Evolutionary conservation across 257 asterid genomes (phyloP).

Genomic region (Petunia axillaris): DNA sequence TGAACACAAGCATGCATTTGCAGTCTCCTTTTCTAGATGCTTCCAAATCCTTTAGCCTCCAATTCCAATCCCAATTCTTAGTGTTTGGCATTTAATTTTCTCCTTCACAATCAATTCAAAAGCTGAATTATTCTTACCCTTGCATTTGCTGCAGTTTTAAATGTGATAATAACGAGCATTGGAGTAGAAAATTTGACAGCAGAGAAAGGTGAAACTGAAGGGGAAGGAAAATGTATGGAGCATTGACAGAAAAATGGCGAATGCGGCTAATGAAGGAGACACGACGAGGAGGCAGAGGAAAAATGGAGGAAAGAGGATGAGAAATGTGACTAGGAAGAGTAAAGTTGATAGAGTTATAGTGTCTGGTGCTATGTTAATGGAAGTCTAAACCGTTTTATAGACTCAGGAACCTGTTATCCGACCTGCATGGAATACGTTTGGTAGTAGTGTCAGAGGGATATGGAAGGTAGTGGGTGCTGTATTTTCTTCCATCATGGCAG

Average conservation of each 20-base stretch:
- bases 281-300: slow-evolving; percentile 50
- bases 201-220: slow-evolving; percentile 45
- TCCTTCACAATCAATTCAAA: slow-evolving; percentile 25
- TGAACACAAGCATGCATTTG: slow-evolving; percentile 35
- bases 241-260: slow-evolving; percentile 69
- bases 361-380: slow-evolving; percentile 84
- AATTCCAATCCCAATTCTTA: slow-evolving; percentile 29
- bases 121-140: slow-evolving; percentile 43
- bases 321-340: slow-evolving; percentile 30
- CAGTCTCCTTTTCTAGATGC: slow-evolving; percentile 59
- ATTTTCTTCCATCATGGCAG: slow-evolving; percentile 90
- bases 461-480: slow-evolving; percentile 99
- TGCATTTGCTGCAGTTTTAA: slow-evolving; percentile 52
- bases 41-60: slow-evolving; percentile 36
- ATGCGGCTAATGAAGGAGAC: slow-evolving; percentile 47
- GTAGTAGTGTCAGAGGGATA: slow-evolving; percentile 91
- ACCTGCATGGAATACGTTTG: slow-evolving; percentile 89
- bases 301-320: slow-evolving; percentile 58
- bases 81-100: slow-evolving; percentile 25
- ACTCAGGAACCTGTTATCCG: slow-evolving; percentile 97
- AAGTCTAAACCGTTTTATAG: slow-evolving; percentile 81
- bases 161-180: slow-evolving; percentile 23
- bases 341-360: slow-evolving; percentile 67
- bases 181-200: slow-evolving; percentile 33
- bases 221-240: slow-evolving; percentile 98